phyloP scores from a whole-genome alignment of 176 grass and related monocot genomes.

The Secale cereale region DNA sequence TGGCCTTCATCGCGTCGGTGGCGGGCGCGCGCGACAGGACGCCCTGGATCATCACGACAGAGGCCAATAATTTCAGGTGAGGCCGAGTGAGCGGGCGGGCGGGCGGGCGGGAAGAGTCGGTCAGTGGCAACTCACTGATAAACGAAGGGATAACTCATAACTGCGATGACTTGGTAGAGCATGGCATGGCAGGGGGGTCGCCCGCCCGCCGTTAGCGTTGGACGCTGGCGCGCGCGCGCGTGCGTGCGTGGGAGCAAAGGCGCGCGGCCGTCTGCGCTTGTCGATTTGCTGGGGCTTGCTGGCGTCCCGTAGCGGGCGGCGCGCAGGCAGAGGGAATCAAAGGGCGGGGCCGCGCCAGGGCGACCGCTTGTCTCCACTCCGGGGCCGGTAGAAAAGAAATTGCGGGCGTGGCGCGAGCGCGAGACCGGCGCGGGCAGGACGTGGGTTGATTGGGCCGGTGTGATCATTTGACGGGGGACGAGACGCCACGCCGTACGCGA shows the following conservation, averaged over 20 bases:
- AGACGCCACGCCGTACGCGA: background rate
- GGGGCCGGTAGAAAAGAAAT: background rate
- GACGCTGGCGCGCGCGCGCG: background rate
- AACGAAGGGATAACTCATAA: conserved; percentile 4
- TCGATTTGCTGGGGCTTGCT: conserved; percentile 17
- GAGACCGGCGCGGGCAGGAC: background rate
- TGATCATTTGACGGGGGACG: background rate
- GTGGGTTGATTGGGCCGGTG: background rate
- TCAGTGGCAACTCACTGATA: background rate
- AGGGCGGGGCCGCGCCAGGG: conserved; percentile 34
- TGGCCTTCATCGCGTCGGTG: conserved; percentile 50
- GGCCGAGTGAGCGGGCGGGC: background rate
- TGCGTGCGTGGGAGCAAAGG: background rate
- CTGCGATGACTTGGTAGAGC: background rate
- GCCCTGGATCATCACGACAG: conserved; percentile 62
- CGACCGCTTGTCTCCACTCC: conserved; percentile 37
- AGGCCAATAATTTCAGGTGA: conserved; percentile 6
- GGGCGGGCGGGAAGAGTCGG: background rate
- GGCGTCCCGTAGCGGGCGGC: conserved; percentile 35
- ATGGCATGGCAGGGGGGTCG: background rate
- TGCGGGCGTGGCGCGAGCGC: background rate
- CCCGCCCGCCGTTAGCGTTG: conserved; percentile 20
- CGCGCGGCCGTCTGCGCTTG: conserved; percentile 36
- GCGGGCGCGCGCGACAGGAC: conserved; percentile 37
- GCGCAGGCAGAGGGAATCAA: conserved; percentile 46